Conservation (phyloP, 441 rosid genomes). For the Capsella rubella region DNA sequence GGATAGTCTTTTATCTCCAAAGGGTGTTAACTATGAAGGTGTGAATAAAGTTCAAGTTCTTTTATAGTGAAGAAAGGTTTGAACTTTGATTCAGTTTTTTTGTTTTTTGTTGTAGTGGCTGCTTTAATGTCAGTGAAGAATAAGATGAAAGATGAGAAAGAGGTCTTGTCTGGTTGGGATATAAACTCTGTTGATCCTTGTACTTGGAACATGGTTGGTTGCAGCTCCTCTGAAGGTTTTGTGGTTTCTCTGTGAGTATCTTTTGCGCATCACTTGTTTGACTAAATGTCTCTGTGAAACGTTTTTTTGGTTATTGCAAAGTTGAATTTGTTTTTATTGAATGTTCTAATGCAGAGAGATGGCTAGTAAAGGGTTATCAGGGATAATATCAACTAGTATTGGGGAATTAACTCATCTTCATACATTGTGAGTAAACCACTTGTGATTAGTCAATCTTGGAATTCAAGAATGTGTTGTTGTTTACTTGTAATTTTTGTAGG, state of each 20-base stretch:
- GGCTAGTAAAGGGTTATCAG: conserved; percentile 77
- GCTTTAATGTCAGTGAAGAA: conserved; percentile 88
- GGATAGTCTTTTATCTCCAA: conserved; percentile 86
- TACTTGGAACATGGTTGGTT: conserved; percentile 97
- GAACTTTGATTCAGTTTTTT: background rate
- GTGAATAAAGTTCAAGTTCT: background rate
- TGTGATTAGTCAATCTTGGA: background rate
- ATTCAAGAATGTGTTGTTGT: conserved; percentile 11
- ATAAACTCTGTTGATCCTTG: conserved; percentile 96
- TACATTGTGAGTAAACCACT: conserved; percentile 61
- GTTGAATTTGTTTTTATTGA: conserved; percentile 11
- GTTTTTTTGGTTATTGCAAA: background rate
- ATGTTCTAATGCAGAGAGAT: conserved; percentile 60
- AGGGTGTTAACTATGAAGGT: conserved; percentile 96
- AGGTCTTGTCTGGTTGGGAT: conserved; percentile 88
- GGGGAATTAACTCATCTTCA: conserved; percentile 79
- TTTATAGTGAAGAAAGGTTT: background rate
- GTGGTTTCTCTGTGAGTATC: conserved; percentile 78
- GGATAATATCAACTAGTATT: conserved; percentile 70
- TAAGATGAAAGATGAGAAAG: conserved; percentile 67
- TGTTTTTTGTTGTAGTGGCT: conserved; percentile 58
- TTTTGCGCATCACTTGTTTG: background rate
- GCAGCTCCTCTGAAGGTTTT: conserved; percentile 71
- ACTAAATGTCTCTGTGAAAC: conserved; percentile 11
- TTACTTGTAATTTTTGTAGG: conserved; percentile 48